A percentile compares a stretch with the other conserved stretches of the same genome.
Conservation (phyloP, 345 rosid species). For the Cochlearia excelsa region DNA sequence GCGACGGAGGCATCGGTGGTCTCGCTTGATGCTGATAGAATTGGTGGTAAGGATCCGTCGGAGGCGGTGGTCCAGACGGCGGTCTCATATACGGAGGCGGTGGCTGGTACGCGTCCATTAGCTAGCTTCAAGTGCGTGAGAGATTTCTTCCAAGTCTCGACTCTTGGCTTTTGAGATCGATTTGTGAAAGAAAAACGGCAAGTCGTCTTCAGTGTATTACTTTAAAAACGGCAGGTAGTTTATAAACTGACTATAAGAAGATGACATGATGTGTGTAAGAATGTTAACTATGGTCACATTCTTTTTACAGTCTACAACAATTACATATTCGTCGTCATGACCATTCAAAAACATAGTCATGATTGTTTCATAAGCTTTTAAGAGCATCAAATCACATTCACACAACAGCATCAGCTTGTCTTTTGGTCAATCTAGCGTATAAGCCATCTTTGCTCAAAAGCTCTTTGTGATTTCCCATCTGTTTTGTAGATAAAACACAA, state of each 20-base stretch:
- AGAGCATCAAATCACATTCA: conserved; percentile 36
- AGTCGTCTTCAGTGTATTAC: background rate
- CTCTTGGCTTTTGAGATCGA: conserved; percentile 9
- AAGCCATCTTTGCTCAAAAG: conserved; percentile 69
- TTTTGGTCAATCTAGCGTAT: conserved; percentile 74
- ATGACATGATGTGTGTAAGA: conserved; percentile 2
- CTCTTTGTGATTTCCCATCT: conserved; percentile 85
- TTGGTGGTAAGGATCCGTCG: conserved; percentile 46
- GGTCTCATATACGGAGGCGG: conserved; percentile 49
- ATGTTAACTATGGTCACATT: background rate
- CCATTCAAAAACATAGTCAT: conserved; percentile 34
- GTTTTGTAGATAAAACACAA: conserved; percentile 21
- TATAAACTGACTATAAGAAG: background rate
- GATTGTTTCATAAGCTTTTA: conserved; percentile 19
- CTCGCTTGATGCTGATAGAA: conserved; percentile 33
- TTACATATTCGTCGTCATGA: conserved; percentile 24
- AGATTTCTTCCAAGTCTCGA: background rate
- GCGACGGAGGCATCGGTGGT: conserved; percentile 38
- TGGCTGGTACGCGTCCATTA: conserved; percentile 61
- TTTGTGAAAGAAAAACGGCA: conserved; percentile 17
- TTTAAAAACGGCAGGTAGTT: conserved; percentile 18
- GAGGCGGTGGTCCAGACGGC: conserved; percentile 42
- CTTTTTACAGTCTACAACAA: conserved; percentile 19
- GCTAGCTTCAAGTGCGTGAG: background rate
- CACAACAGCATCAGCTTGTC: conserved; percentile 84